Conservation (phyloP, 805 yeast species). For the Wickerhamomyces queroliae region DNA sequence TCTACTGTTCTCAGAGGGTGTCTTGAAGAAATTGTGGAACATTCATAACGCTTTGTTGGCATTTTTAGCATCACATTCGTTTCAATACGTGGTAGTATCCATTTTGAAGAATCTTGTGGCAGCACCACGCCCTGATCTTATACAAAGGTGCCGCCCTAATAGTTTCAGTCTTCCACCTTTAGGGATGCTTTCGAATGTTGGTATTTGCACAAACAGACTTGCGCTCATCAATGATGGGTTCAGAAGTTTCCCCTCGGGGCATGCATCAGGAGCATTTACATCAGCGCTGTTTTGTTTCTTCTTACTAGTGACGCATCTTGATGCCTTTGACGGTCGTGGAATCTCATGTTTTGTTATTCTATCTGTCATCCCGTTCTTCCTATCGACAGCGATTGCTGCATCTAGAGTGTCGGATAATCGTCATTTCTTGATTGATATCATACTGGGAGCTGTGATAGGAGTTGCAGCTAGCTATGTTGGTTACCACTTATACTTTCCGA, state of each 20-base stretch:
- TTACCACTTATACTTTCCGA: slow-evolving; percentile 37
- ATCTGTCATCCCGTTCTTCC: slow-evolving; percentile 28
- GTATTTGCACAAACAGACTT: slow-evolving; percentile 36
- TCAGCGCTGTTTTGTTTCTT: slow-evolving; percentile 34
- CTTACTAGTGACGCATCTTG: slow-evolving; percentile 28
- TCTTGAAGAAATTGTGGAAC: slow-evolving; percentile 33
- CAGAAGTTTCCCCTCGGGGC: slow-evolving; percentile 56
- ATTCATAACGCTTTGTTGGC: slow-evolving; percentile 30
- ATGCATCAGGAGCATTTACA: slow-evolving; percentile 45
- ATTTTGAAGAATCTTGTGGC: slow-evolving; percentile 44
- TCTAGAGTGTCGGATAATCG: slow-evolving; percentile 44
- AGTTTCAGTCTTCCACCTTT: slow-evolving; percentile 25
- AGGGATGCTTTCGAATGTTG: slow-evolving; percentile 36
- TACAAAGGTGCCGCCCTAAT: slow-evolving; percentile 42
- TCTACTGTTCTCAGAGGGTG: slow-evolving; percentile 14
- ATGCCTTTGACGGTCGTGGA: slow-evolving; percentile 31
- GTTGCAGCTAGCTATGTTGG: slow-evolving; percentile 25
- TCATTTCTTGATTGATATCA: slow-evolving; percentile 35
- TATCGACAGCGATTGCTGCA: slow-evolving; percentile 30
- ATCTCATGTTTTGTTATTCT: slow-evolving; percentile 27
- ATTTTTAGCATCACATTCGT: slow-evolving; percentile 30
- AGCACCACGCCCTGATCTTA: slow-evolving; percentile 47
- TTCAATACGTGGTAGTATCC: slow-evolving; percentile 33
- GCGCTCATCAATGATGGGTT: slow-evolving; percentile 41
- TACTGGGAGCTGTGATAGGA: slow-evolving; percentile 35